Evolutionary conservation across 2,329 filamentous ascomycete species (phyloP).

Genomic region (Hypoxylon sp.): DNA sequence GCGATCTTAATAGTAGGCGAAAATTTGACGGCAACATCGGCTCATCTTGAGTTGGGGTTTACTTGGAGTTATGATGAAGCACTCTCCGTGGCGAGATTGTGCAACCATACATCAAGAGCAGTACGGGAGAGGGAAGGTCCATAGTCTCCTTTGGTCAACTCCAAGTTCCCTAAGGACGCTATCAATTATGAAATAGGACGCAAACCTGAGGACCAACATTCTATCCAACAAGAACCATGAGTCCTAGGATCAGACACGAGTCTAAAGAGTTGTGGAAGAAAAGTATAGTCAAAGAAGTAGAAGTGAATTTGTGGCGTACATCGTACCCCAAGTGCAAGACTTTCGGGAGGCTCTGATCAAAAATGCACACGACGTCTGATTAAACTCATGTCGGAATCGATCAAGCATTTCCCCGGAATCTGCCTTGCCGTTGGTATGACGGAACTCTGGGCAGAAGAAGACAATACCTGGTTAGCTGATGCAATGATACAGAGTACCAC

Average conservation of each 20-base stretch:
- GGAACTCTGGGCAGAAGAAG: not conserved
- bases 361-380: constrained; percentile 25
- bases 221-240: not conserved
- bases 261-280: not conserved
- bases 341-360: not conserved
- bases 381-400: constrained; percentile 32
- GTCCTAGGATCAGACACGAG: not conserved
- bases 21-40: not conserved
- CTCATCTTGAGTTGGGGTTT: not conserved
- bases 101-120: not conserved
- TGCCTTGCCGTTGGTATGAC: constrained; percentile 6
- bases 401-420: constrained; percentile 21
- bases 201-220: not conserved
- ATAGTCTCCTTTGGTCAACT: not conserved
- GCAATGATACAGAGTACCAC: constrained; percentile 4
- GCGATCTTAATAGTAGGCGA: not conserved
- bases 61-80: not conserved
- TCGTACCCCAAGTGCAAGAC: not conserved
- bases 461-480: constrained; percentile 1
- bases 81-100: not conserved
- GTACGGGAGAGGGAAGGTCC: not conserved
- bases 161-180: not conserved
- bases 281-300: not conserved
- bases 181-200: not conserved
- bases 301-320: not conserved